Percentiles rank a stretch among this genome's conserved stretches.
phyloP scores from a whole-genome alignment of 2,329 filamentous ascomycete species.

The Trichophyton benhamiae region DNA sequence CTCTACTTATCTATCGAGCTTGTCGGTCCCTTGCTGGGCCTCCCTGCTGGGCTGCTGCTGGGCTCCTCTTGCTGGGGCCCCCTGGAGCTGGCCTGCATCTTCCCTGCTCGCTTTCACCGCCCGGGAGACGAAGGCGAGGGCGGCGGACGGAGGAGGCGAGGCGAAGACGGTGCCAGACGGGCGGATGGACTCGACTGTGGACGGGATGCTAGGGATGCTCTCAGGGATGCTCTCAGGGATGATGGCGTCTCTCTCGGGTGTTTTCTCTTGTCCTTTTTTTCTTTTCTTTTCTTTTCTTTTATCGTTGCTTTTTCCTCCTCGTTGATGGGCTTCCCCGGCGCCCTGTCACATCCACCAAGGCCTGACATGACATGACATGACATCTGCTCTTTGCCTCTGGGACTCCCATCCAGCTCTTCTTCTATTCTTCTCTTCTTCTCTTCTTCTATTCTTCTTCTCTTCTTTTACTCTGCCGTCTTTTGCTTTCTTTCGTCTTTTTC shows the following conservation, averaged over 20 bases:
- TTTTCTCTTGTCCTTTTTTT: neutral
- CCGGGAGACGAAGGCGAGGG: neutral
- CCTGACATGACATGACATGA: neutral
- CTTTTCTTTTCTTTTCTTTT: neutral
- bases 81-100: no score
- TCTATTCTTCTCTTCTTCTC: neutral
- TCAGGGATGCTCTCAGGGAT: neutral
- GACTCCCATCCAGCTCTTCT: no score
- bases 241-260: neutral
- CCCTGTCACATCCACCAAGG: neutral
- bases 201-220: neutral
- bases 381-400: neutral
- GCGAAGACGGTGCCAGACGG: no score
- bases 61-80: no score
- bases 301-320: neutral
- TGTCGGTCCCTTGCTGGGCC: neutral
- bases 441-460: neutral
- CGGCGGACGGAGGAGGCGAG: no score
- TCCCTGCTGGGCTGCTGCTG: neutral
- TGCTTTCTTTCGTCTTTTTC: neutral
- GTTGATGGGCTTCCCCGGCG: neutral
- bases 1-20: no score
- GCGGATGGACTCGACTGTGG: neutral
- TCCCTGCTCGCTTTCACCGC: neutral
- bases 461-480: neutral